phyloP scores from a whole-genome alignment of 2,329 filamentous ascomycete genomes.

The Emericellopsis atlantica region DNA sequence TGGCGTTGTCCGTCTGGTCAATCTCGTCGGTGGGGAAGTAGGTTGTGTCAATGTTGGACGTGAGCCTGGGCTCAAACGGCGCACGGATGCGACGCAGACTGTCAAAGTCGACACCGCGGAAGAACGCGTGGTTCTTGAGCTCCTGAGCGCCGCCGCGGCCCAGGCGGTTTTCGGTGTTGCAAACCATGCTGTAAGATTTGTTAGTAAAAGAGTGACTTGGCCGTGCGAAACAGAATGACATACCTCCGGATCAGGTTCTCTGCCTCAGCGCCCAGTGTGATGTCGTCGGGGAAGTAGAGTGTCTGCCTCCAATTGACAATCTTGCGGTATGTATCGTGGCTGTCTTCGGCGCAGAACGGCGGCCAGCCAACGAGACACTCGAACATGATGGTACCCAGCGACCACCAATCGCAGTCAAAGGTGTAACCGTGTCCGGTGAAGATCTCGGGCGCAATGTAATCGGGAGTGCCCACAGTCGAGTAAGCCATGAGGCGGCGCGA shows the following conservation, averaged over 20 bases:
- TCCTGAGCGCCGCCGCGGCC: slow-evolving; percentile 79
- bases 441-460: slow-evolving; percentile 98
- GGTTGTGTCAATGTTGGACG: slow-evolving; percentile 87
- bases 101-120: slow-evolving; percentile 93
- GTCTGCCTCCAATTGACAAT: slow-evolving; percentile 98
- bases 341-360: slow-evolving; percentile 95
- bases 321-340: slow-evolving; percentile 96
- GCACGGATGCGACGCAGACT: slow-evolving; percentile 84
- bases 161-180: slow-evolving; percentile 84
- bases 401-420: slow-evolving; percentile 99
- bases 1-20: slow-evolving; percentile 88
- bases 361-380: slow-evolving; percentile 98
- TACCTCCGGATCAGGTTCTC: slow-evolving; percentile 89
- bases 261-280: slow-evolving; percentile 75
- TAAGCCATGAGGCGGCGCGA: slow-evolving; percentile 93
- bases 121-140: slow-evolving; percentile 91
- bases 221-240: slow-evolving; percentile 13
- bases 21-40: slow-evolving; percentile 99
- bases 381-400: slow-evolving; percentile 97
- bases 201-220: neutral
- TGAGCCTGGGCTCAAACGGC: slow-evolving; percentile 88
- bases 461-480: slow-evolving; percentile 93
- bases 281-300: slow-evolving; percentile 92
- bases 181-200: slow-evolving; percentile 58
- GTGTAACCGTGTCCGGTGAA: slow-evolving; percentile 95